These are phyloP conservation scores for Candida sanyaensis DNA, from an alignment of 1,139 yeast genomes.

Conservation along the genomic window DNA sequence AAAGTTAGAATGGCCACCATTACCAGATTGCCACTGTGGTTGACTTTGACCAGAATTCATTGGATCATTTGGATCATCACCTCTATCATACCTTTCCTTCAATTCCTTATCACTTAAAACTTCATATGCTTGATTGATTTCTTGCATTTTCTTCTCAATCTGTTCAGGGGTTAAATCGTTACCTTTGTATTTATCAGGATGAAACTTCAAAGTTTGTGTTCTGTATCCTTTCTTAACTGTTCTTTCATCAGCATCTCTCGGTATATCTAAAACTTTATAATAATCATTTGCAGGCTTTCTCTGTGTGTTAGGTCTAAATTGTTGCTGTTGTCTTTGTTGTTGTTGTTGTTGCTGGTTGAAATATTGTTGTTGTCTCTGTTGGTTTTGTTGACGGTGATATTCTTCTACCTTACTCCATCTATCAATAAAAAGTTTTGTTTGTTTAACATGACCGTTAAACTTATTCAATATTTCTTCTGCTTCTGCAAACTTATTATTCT, in stretches of 20 bases:
- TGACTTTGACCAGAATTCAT: slow-evolving; percentile 17
- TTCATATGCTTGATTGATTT: slow-evolving; percentile 92
- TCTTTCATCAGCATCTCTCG: slow-evolving; percentile 66
- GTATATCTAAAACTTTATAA: slow-evolving; percentile 74
- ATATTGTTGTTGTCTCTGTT: slow-evolving; percentile 42
- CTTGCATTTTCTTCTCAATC: slow-evolving; percentile 85
- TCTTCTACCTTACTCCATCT: slow-evolving; percentile 29
- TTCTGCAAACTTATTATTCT: slow-evolving; percentile 40
- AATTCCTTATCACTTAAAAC: slow-evolving; percentile 68
- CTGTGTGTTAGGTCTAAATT: slow-evolving; percentile 33
- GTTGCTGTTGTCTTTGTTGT: slow-evolving; percentile 48
- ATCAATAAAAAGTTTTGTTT: slow-evolving; percentile 40
- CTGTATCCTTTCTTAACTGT: slow-evolving; percentile 84
- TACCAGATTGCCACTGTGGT: slow-evolving; percentile 16
- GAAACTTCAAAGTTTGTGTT: slow-evolving; percentile 74
- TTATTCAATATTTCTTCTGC: slow-evolving; percentile 39
- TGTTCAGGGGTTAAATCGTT: slow-evolving; percentile 68
- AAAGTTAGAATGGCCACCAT: background rate
- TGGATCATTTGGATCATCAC: slow-evolving; percentile 61
- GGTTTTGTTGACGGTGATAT: slow-evolving; percentile 14
- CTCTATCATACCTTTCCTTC: slow-evolving; percentile 67
- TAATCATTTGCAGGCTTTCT: slow-evolving; percentile 65
- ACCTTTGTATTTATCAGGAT: slow-evolving; percentile 85
- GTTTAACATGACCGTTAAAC: slow-evolving; percentile 34
- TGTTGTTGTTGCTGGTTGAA: slow-evolving; percentile 39